Conservation (phyloP, 306 rosid genomes). For the Datisca glomerata region DNA sequence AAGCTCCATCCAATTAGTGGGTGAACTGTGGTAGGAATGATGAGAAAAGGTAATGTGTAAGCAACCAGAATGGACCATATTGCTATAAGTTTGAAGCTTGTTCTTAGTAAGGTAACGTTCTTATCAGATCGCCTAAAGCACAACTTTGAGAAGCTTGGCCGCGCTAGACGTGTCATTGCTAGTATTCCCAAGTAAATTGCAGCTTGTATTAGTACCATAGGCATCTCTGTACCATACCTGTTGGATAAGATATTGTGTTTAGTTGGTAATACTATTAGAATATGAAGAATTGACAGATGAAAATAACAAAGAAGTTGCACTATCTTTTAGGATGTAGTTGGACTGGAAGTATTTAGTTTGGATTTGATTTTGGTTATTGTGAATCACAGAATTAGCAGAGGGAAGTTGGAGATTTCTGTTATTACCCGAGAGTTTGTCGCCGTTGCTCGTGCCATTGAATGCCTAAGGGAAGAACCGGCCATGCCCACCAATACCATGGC, state of each 20-base stretch:
- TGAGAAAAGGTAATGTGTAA: conserved; percentile 45
- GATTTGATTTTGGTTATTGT: too few relatives aligned
- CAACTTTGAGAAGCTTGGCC: conserved; percentile 55
- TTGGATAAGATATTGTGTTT: too few relatives aligned
- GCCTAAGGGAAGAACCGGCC: conserved; percentile 98
- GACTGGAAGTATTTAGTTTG: too few relatives aligned
- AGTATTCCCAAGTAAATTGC: conserved; percentile 42
- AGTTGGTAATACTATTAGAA: too few relatives aligned
- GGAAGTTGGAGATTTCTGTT: too few relatives aligned
- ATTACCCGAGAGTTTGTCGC: conserved; percentile 63
- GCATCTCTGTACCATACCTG: conserved; percentile 73
- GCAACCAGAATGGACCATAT: conserved; percentile 64
- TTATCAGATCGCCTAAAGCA: conserved; percentile 64
- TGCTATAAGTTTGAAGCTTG: conserved; percentile 40
- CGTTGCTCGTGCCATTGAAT: conserved; percentile 77
- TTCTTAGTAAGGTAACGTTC: conserved; percentile 30
- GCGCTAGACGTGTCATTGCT: conserved; percentile 52
- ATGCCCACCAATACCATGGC: conserved; percentile 99
- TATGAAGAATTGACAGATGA: too few relatives aligned
- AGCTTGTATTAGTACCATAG: conserved; percentile 36
- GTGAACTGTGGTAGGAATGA: conserved; percentile 71
- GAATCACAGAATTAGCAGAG: too few relatives aligned
- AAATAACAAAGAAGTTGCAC: too few relatives aligned
- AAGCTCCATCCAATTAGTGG: conserved; percentile 77
- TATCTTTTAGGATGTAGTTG: too few relatives aligned